Evolutionary conservation across 228 moss, liverwort and hornwort species (phyloP).

Genomic region (Sphagnum fallax): DNA sequence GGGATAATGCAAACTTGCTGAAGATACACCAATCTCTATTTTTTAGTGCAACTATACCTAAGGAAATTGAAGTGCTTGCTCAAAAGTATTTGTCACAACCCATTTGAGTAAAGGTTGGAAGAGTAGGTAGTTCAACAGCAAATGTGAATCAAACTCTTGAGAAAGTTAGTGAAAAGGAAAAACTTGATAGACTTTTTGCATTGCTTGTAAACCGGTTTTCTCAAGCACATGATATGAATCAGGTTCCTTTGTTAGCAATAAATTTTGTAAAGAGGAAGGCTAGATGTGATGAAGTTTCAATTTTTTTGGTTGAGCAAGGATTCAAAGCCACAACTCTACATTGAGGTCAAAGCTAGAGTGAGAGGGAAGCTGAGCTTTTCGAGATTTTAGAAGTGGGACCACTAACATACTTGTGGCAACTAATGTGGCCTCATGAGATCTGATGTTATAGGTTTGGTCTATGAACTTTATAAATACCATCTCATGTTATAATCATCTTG

Average conservation of each 20-base stretch:
- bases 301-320: constrained; percentile 89
- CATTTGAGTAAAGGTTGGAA: constrained; percentile 89
- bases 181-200: constrained; percentile 77
- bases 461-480: no score
- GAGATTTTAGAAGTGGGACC: constrained; percentile 83
- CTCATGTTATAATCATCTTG: no score
- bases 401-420: constrained; percentile 93
- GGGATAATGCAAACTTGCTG: constrained; percentile 97
- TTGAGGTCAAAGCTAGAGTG: constrained; percentile 85
- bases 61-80: constrained; percentile 91
- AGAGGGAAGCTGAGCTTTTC: constrained; percentile 79
- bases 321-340: constrained; percentile 89
- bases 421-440: constrained; percentile 89
- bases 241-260: constrained; percentile 71
- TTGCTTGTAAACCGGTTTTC: constrained; percentile 83
- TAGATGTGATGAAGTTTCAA: constrained; percentile 90
- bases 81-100: constrained; percentile 84
- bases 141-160: constrained; percentile 90
- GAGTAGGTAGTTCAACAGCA: constrained; percentile 94
- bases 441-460: constrained; percentile 37
- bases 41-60: constrained; percentile 98
- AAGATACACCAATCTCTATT: constrained; percentile 96
- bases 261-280: constrained; percentile 99
- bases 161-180: constrained; percentile 88
- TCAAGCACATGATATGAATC: constrained; percentile 67